Base-by-base conservation (phyloP, 2,329 filamentous ascomycete species). In the Tolypocladium inflatum region DNA sequence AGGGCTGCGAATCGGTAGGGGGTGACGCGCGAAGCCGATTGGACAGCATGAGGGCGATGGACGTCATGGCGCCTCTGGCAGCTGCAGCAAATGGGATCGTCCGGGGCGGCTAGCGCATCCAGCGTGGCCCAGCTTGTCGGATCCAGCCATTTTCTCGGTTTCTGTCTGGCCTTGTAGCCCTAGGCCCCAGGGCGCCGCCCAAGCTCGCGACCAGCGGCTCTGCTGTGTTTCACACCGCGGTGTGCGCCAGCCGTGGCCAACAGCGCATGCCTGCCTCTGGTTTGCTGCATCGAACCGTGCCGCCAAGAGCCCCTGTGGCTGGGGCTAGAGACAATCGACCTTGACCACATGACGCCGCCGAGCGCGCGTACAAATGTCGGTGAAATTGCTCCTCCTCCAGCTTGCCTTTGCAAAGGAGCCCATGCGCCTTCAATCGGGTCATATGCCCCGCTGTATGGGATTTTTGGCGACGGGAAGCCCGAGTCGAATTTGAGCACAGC, bases 21-120 rank as follows among this genome's bases (percentile, higher is more conserved):
- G 50, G 11, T 41, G 48, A 55, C 9, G 39, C 55, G 23, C 33
- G 41, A 56, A 60, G 58, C 61, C 58, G 58, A 62, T 63, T 62
- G 61, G 61, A 33, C 45, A 39, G 35, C 21, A n/a, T 5, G n/a
- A 48, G 58, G 59, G 55, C 9, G 1, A 50, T 41, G 30, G 58
- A 63, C 61, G 61, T 63, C 61, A 63, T 63, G 42, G 56, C 53
- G 55, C 52, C 50, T 55, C 39, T 35, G 45, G 43, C 41, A 38
- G 48, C 35, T 55, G 56, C 55, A 60, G 50, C 54, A 45, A 59
- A 57, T 54, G 48, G 59, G 57, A 51, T 58, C 37, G 53, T 43
- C 57, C 21, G 57, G 53, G 53, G 41, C 13, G 21, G 43, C 21
- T 52, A 23, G 23, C 48, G 38, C 39, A 39, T 33, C 54, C n/a